These are phyloP conservation scores for Pulveroboletus sp. DNA, from an alignment of 768 basidiomycete genomes.

Conservation along the genomic window DNA sequence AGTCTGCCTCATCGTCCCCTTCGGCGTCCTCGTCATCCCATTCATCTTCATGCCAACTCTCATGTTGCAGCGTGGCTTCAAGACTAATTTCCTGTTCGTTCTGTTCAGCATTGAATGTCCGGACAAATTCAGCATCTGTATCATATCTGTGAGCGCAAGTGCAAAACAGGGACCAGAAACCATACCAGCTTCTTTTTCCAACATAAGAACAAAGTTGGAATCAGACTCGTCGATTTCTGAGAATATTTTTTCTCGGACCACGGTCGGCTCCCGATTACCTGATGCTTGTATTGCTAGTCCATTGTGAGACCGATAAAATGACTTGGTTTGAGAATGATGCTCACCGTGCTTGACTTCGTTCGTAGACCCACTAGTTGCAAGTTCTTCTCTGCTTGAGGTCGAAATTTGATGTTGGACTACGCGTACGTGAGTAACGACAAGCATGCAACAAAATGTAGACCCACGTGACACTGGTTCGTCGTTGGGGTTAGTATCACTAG, in stretches of 20 bases:
- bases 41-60: conserved; percentile 31
- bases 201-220: conserved; percentile 23
- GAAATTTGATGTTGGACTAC: conserved; percentile 9
- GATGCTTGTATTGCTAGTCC: conserved; percentile 2
- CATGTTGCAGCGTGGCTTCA: conserved; percentile 14
- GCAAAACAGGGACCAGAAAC: not conserved
- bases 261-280: conserved; percentile 14
- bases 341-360: conserved; percentile 8
- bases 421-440: not conserved
- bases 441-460: not conserved
- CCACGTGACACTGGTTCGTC: conserved; percentile 4
- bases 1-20: conserved; percentile 42
- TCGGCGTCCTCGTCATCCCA: conserved; percentile 41
- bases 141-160: conserved; percentile 7
- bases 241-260: conserved; percentile 1
- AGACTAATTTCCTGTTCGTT: conserved; percentile 16
- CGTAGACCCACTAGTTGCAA: conserved; percentile 1
- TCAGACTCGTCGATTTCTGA: conserved; percentile 28
- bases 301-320: conserved; percentile 1
- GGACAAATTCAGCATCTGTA: conserved; percentile 27
- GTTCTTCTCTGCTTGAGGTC: not conserved
- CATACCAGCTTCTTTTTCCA: conserved; percentile 33
- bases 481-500: not conserved
- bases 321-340: not conserved
- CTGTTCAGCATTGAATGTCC: conserved; percentile 15